Base-by-base conservation (phyloP, 306 rosid genomes). In the Rubus idaeus region DNA sequence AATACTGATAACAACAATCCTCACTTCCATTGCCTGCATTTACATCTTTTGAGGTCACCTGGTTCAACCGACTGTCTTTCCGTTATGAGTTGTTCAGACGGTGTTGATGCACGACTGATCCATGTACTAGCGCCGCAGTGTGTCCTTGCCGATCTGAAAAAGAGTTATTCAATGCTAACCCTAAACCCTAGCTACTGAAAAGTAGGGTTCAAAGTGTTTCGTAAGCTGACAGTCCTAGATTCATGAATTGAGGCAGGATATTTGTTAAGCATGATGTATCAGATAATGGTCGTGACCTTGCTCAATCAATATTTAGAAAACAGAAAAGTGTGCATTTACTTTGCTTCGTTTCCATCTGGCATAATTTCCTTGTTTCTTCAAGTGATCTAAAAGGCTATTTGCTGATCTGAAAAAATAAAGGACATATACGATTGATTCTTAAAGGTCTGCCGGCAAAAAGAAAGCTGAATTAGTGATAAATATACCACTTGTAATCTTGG, bases 1-100 rank as follows among this genome's bases (percentile, higher is more conserved):
- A 0, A 71, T 94, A 75, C 55, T 91, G 75, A 74, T 94, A 80
- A 94, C 98, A 82, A 39, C 94, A 40, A 26, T 89, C 72, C 76
- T 90, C 73, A 89, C 96, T 61, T 78, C 96, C 52, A 20, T 89
- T 4, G 89, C 89, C 71, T 88, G 91, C 83, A 40, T 47, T 55
- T 86, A 83, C 82, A 67, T 82, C 42, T 94, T 94, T 75, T 94
- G 79, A 88, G 76, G 81, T 50, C 6, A 10, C 57, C 55, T 62
- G 52, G 21, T 30, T 12, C 66, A 40, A 6, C 21, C 26, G 16
- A 47, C 61, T 47, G 42, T 50, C 41, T 17, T 63, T 70, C 39
- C 57, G 68, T 35, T 57, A 55, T 9, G 55, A 53, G 26, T 52
- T 37, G 78, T 50, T 52, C 75, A 46, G 65, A 41, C 7, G 60